Base-by-base conservation (phyloP, 805 yeast genomes). In the Teunomyces tritomae region DNA sequence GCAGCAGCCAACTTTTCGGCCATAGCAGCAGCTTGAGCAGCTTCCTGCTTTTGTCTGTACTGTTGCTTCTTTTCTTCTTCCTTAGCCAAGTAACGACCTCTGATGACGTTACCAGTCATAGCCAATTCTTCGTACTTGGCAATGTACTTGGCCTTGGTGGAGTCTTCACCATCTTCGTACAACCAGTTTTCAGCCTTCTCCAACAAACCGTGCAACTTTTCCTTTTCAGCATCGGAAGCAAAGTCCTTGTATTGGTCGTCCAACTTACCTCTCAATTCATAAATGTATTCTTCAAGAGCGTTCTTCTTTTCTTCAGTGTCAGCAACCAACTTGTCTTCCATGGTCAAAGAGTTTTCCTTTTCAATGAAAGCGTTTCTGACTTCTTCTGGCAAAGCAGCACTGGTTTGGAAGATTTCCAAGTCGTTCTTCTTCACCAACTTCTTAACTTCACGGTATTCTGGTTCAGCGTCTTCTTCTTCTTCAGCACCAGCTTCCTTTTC, bases 261-360 rank as follows among this genome's bases (percentile, higher is more conserved):
- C 64, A 94, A 79, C 78, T 94, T 94, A 69, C 96, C 96, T 77
- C 99, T 87, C 73, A 92, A 83, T 63, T 89, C 96, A 76, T 94
- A 94, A 64, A 94, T 94, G 80, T 94, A 94, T 80, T 94, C 99
- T 80, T 94, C 99, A 53, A 94, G 80, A 56, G 96, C 94, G 71
- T 94, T 94, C 86, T 94, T 94, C 74, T 90, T 89, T 77, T 94
- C 97, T 79, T 94, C 98, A 57, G 98, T 94, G 77, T 94, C 98
- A 57, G 95, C 95, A 57, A 94, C 97, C 61, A 92, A 84, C 78
- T 91, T 94, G 74, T 94, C 99, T 65, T 85, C 90, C 67, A 89
- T 82, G 56, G 82, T 78, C 84, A 94, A 75, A 68, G 85, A 79
- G 64, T 82, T 82, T 79, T 94, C 99, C 70, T 76, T 76, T 80